Evolutionary conservation across 139 green algal genomes (phyloP).

Genomic region (Picochlorum sp.): DNA sequence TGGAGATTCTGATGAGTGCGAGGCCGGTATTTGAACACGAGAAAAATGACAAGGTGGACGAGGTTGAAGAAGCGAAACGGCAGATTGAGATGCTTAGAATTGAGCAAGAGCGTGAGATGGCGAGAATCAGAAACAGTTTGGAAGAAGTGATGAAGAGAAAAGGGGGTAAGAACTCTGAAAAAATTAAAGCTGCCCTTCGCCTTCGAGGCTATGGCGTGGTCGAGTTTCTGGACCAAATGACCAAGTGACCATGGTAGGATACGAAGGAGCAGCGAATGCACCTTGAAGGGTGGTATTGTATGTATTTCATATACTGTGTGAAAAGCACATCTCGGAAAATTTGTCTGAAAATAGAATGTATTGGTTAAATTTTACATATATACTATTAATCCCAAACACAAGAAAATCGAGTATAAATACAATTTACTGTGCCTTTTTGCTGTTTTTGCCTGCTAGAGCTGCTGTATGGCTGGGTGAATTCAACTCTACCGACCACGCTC

Average conservation of each 20-base stretch:
- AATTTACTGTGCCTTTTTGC: no score
- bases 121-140: neutral
- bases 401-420: no score
- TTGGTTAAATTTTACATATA: no score
- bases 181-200: neutral
- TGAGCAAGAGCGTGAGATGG: neutral
- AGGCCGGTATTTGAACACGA: conserved; percentile 5
- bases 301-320: no score
- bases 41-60: neutral
- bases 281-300: no score
- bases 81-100: neutral
- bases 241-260: neutral
- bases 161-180: neutral
- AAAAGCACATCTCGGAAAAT: no score
- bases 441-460: no score
- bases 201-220: neutral
- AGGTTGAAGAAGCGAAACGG: neutral
- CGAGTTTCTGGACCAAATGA: neutral
- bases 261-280: no score
- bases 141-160: neutral
- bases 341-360: no score
- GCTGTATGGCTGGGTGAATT: no score
- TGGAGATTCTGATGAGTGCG: neutral
- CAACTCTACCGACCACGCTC: no score
- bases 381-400: no score